Evolutionary conservation across 2,329 filamentous ascomycete species (phyloP).

Genomic region (Beauveria asiatica): DNA sequence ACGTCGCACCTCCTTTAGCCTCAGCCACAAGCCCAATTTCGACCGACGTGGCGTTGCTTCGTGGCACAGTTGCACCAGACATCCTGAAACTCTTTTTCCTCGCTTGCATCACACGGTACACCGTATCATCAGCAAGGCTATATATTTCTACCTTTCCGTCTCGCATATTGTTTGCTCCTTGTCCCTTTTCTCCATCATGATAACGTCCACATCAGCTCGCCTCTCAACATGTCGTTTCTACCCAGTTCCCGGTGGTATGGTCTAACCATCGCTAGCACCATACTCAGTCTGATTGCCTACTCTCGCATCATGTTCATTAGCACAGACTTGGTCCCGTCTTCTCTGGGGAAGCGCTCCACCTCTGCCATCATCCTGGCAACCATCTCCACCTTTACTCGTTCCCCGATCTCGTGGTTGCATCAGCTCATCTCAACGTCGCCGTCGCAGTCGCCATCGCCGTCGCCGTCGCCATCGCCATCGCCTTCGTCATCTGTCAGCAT

Average conservation of each 20-base stretch:
- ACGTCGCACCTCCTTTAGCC: background rate
- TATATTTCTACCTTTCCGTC: background rate
- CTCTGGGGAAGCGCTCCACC: conserved; percentile 6
- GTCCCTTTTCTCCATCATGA: background rate
- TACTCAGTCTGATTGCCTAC: background rate
- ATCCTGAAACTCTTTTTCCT: background rate
- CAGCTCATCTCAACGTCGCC: background rate
- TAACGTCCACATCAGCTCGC: background rate
- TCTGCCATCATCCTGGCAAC: background rate
- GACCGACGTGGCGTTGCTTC: background rate
- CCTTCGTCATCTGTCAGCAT: background rate
- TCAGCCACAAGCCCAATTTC: background rate
- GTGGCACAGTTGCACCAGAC: background rate
- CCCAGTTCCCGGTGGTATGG: background rate
- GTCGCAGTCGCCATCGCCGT: background rate
- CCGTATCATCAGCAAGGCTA: background rate
- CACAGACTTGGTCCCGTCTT: background rate
- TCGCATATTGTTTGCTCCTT: background rate
- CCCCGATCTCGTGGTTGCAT: background rate
- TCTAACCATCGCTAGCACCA: background rate
- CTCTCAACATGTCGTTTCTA: background rate
- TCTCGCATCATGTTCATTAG: background rate
- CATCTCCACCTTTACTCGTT: conserved; percentile 1
- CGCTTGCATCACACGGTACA: background rate
- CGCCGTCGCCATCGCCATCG: background rate